Percentiles rank a stretch among this genome's conserved stretches.
Evolutionary conservation across 257 asterid species (phyloP).

Genomic region (Solanum paucissectum): DNA sequence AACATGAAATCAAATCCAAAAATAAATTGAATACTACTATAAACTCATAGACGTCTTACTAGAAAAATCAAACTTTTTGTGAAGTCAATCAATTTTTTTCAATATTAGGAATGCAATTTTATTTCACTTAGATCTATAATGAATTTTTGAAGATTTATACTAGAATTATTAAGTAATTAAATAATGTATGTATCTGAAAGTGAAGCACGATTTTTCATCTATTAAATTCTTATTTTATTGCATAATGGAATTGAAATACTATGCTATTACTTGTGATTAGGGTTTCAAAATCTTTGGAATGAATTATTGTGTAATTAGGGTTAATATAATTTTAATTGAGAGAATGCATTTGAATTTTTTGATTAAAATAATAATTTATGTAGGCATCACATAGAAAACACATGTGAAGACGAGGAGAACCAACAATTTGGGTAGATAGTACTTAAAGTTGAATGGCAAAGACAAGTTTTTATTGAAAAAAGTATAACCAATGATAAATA

Average conservation of each 20-base stretch:
- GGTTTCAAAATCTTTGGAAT: background rate
- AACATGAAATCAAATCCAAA: constrained; percentile 55
- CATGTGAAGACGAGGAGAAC: background rate
- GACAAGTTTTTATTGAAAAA: background rate
- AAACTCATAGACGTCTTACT: constrained; percentile 50
- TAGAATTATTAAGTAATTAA: constrained; percentile 42
- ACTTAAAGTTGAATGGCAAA: background rate
- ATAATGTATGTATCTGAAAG: background rate
- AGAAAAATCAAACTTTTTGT: background rate
- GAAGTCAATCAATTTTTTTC: background rate
- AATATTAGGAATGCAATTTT: constrained; percentile 50
- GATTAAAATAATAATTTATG: too few species aligned
- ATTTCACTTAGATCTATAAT: constrained; percentile 75
- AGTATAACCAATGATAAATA: background rate
- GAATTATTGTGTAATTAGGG: background rate
- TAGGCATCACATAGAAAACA: background rate
- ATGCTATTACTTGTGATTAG: background rate
- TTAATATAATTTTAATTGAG: too few species aligned
- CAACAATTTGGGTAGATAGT: too few species aligned
- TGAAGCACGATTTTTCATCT: background rate
- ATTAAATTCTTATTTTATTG: background rate
- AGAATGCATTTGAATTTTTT: too few species aligned
- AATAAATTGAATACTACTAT: constrained; percentile 61
- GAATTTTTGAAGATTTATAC: constrained; percentile 46
- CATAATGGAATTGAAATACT: background rate